These are phyloP conservation scores for Wickerhamiella sergipiensis DNA, from an alignment of 805 yeast species.

Conservation along the genomic window DNA sequence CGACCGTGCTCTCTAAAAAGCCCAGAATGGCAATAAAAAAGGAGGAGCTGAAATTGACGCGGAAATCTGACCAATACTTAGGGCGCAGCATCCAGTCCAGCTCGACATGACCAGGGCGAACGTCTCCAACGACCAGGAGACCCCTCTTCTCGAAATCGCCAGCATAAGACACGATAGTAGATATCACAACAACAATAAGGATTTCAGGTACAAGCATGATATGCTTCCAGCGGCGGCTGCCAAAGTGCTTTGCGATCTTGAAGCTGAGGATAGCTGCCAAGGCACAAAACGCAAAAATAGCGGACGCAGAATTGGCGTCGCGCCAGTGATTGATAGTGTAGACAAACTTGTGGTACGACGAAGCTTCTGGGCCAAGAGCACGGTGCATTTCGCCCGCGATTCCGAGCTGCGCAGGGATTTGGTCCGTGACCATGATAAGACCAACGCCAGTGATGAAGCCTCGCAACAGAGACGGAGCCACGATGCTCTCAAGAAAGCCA, in stretches of 20 bases:
- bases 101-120: constrained; percentile 38
- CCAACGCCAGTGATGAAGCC: constrained; percentile 87
- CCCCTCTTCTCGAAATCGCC: constrained; percentile 29
- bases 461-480: constrained; percentile 60
- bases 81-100: constrained; percentile 43
- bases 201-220: constrained; percentile 75
- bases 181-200: constrained; percentile 50
- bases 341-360: constrained; percentile 55
- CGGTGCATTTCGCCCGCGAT: constrained; percentile 31
- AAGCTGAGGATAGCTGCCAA: constrained; percentile 33
- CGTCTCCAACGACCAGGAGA: constrained; percentile 56
- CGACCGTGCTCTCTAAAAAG: constrained; percentile 85
- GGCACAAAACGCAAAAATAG: constrained; percentile 42
- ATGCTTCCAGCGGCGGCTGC: constrained; percentile 23
- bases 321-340: constrained; percentile 40
- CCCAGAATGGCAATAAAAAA: constrained; percentile 76
- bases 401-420: constrained; percentile 61
- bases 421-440: constrained; percentile 64
- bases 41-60: constrained; percentile 49
- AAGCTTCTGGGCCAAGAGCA: constrained; percentile 36
- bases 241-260: constrained; percentile 30
- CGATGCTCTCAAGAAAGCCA: constrained; percentile 72
- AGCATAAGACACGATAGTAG: constrained; percentile 39
- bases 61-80: constrained; percentile 34
- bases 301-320: constrained; percentile 43